Evolutionary conservation across 2,329 filamentous ascomycete species (phyloP).

Genomic region (Exophiala sp.): DNA sequence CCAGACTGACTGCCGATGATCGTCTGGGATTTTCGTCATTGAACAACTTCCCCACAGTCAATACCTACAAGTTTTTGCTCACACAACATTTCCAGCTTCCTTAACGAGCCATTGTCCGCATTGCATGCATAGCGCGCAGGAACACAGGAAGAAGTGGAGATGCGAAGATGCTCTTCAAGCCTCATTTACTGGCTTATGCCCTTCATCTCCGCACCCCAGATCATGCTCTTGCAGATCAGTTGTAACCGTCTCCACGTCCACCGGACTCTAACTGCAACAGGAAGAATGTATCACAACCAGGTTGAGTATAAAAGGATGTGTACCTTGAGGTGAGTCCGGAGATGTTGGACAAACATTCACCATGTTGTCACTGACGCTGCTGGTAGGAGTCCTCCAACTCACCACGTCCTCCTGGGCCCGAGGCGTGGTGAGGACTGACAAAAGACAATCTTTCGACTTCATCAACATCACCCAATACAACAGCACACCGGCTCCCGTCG

Average conservation of each 20-base stretch:
- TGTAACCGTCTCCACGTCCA: background rate
- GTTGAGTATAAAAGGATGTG: background rate
- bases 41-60: background rate
- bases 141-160: too few relatives aligned
- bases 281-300: background rate
- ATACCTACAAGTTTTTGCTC: background rate
- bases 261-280: background rate
- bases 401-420: conserved; percentile 1
- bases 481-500: conserved; percentile 8
- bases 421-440: background rate
- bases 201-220: background rate
- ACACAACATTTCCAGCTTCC: background rate
- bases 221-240: background rate
- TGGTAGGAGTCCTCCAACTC: background rate
- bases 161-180: background rate
- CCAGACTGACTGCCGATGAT: background rate
- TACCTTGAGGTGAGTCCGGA: background rate
- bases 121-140: too few relatives aligned
- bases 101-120: background rate
- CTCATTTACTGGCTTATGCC: background rate
- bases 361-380: background rate
- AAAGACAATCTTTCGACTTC: conserved; percentile 12
- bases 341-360: background rate
- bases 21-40: background rate
- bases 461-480: conserved; percentile 15